These are phyloP conservation scores for Gracilariopsis chorda DNA, from an alignment of 23 red algal genomes.

Conservation along the genomic window DNA sequence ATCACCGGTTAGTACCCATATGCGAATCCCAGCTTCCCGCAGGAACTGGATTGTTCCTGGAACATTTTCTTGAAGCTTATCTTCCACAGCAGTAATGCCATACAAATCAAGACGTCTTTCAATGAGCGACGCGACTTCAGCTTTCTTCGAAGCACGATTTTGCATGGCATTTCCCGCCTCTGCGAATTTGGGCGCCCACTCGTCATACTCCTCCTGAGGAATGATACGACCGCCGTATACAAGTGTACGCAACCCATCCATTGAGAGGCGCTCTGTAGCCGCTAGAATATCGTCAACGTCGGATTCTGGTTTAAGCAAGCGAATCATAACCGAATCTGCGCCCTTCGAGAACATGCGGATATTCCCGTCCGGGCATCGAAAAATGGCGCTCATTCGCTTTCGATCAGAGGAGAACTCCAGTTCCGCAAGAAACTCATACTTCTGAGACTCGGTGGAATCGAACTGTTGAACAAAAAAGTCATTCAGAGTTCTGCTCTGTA, in stretches of 20 bases:
- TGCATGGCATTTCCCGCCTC: conserved; percentile 55
- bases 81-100: conserved; percentile 83
- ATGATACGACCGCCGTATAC: conserved; percentile 62
- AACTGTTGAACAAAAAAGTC: conserved; percentile 19
- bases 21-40: conserved; percentile 78
- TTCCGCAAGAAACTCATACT: conserved; percentile 69
- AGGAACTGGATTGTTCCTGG: conserved; percentile 79
- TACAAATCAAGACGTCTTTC: conserved; percentile 73
- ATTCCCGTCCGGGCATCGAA: conserved; percentile 65
- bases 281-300: conserved; percentile 31
- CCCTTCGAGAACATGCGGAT: conserved; percentile 85
- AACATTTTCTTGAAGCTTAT: conserved; percentile 82
- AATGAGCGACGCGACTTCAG: conserved; percentile 42
- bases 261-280: conserved; percentile 70
- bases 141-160: conserved; percentile 28
- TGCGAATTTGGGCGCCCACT: conserved; percentile 46
- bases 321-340: conserved; percentile 83
- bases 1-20: conserved; percentile 94
- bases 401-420: conserved; percentile 79
- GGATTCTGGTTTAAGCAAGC: conserved; percentile 28
- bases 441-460: background rate
- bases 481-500: conserved; percentile 32
- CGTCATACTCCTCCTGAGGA: conserved; percentile 26
- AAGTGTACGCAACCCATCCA: conserved; percentile 84
- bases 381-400: conserved; percentile 82